Evolutionary conservation across 2,329 filamentous ascomycete species (phyloP).

Genomic region (Diaporthe vexans): DNA sequence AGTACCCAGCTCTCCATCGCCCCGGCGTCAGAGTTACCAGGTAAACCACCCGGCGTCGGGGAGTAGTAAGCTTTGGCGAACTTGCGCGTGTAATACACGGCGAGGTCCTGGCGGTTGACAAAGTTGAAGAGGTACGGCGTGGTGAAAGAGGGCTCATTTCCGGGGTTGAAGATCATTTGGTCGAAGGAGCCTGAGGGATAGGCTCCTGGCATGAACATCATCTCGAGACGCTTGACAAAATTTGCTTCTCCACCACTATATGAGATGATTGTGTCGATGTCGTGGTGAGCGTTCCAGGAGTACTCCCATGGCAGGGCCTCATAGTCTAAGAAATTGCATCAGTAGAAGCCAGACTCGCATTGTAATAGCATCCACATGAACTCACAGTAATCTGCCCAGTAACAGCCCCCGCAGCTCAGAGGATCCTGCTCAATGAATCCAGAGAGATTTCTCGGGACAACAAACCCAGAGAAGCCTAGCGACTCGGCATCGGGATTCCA

Average conservation of each 20-base stretch:
- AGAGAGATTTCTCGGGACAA: constrained; percentile 70
- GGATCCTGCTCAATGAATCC: constrained; percentile 70
- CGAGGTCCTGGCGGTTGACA: constrained; percentile 72
- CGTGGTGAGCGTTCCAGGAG: constrained; percentile 78
- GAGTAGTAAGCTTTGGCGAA: constrained; percentile 73
- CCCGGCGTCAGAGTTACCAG: constrained; percentile 79
- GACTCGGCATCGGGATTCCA: constrained; percentile 73
- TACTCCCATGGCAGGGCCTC: constrained; percentile 76
- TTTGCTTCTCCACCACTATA: constrained; percentile 66
- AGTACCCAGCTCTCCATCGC: constrained; percentile 80
- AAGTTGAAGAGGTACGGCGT: constrained; percentile 80
- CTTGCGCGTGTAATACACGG: constrained; percentile 69
- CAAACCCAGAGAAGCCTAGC: constrained; percentile 74
- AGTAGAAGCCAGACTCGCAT: accelerated
- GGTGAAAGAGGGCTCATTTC: constrained; percentile 77
- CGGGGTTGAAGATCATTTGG: constrained; percentile 74
- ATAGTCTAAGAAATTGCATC: constrained; percentile 55
- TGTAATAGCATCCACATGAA: neutral
- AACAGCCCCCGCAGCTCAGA: constrained; percentile 72
- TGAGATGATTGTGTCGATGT: constrained; percentile 68
- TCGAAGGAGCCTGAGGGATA: constrained; percentile 60
- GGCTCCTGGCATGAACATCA: constrained; percentile 68
- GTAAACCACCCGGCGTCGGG: constrained; percentile 68
- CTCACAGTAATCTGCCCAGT: constrained; percentile 71
- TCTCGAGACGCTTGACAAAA: constrained; percentile 72